Evolutionary conservation across 177 flowering plant species (phyloP).

Genomic region (Tripterygium wilfordii): DNA sequence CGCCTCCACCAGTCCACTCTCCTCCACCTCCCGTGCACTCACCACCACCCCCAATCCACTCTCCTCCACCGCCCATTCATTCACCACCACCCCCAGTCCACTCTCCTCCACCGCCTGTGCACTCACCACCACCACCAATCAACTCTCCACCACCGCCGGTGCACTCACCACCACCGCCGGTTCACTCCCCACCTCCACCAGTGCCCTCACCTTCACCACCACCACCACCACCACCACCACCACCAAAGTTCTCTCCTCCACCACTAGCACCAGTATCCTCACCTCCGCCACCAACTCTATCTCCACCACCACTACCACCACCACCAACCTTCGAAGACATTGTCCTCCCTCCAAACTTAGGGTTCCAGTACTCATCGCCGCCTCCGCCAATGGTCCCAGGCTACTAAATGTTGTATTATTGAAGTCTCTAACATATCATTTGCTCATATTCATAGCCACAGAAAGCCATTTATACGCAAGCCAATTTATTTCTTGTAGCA

Average conservation of each 20-base stretch:
- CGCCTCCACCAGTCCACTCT: conserved; percentile 3
- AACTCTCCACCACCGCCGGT: conserved; percentile 9
- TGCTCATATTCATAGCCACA: background rate
- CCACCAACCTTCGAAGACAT: too few species aligned
- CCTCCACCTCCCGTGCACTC: conserved; percentile 15
- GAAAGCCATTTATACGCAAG: background rate
- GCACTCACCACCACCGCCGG: conserved; percentile 6
- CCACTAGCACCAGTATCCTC: conserved; percentile 4
- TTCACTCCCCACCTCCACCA: conserved; percentile 9
- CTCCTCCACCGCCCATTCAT: conserved; percentile 11
- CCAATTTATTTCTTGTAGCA: too few species aligned
- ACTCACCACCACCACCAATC: conserved; percentile 8
- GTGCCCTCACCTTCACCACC: background rate
- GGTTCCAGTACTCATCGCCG: conserved; percentile 21
- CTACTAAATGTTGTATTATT: too few species aligned
- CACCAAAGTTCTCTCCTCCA: background rate
- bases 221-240: background rate
- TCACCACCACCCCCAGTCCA: conserved; percentile 5
- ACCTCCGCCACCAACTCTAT: conserved; percentile 3
- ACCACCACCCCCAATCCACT: conserved; percentile 16
- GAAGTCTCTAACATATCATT: background rate
- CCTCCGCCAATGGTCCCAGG: conserved; percentile 55
- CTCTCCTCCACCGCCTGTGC: conserved; percentile 12
- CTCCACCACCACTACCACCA: conserved; percentile 16
- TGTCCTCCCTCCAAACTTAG: conserved; percentile 6